These are phyloP conservation scores for Talaromyces sp. DNA, from an alignment of 2,329 filamentous ascomycete genomes.

Conservation along the genomic window DNA sequence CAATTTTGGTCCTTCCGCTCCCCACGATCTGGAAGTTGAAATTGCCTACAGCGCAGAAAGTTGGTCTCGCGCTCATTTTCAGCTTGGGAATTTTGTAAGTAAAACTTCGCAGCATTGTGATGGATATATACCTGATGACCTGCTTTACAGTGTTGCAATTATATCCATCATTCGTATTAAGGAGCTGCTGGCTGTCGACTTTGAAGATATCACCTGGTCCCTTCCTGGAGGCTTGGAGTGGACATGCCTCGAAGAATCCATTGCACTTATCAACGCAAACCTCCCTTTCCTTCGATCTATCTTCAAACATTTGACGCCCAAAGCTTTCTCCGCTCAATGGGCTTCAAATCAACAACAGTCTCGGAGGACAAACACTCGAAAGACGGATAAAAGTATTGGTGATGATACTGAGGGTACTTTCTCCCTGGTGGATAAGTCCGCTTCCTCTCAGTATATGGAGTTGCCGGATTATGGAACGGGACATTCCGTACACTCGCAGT, in stretches of 20 bases:
- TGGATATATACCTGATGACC: background rate
- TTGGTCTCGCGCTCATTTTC: background rate
- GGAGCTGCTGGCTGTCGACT: slow-evolving; percentile 8
- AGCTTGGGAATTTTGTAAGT: background rate
- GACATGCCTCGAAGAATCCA: slow-evolving; percentile 8
- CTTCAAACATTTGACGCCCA: background rate
- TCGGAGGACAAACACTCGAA: background rate
- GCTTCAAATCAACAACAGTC: background rate
- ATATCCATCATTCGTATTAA: slow-evolving; percentile 3
- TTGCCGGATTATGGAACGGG: background rate
- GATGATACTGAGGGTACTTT: background rate
- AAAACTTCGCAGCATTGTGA: background rate
- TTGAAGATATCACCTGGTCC: slow-evolving; percentile 8
- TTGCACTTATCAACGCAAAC: slow-evolving; percentile 1
- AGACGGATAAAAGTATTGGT: background rate
- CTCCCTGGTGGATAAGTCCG: background rate
- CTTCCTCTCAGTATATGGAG: background rate
- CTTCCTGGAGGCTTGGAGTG: slow-evolving; percentile 3
- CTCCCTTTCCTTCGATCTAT: slow-evolving; percentile 6
- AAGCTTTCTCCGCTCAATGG: background rate
- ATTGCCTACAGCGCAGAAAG: background rate
- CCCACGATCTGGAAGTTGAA: background rate
- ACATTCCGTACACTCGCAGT: background rate
- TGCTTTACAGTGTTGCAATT: background rate
- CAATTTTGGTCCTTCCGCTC: background rate